Evolutionary conservation across 1,139 yeast genomes (phyloP).

Genomic region (Oligophagozyma castellii): DNA sequence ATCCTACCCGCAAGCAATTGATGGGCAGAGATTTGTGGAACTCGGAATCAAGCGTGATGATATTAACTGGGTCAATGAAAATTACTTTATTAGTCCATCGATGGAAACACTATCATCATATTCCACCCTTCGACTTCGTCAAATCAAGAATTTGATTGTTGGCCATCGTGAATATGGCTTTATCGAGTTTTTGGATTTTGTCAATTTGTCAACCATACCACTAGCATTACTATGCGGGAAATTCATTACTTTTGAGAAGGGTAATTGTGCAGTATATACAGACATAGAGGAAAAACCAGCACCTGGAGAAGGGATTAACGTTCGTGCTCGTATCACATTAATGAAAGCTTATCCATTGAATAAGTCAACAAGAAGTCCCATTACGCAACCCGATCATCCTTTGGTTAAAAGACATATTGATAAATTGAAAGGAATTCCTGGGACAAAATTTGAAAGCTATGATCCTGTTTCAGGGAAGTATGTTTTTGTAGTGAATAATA

Average conservation of each 20-base stretch:
- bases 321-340: slow-evolving; percentile 58
- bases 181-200: slow-evolving; percentile 65
- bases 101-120: slow-evolving; percentile 44
- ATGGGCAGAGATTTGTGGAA: background rate
- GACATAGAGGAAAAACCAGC: slow-evolving; percentile 49
- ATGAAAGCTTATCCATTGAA: slow-evolving; percentile 70
- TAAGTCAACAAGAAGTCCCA: slow-evolving; percentile 57
- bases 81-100: slow-evolving; percentile 83
- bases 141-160: slow-evolving; percentile 52
- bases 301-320: slow-evolving; percentile 72
- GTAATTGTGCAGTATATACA: slow-evolving; percentile 62
- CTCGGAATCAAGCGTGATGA: slow-evolving; percentile 11
- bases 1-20: too few species aligned
- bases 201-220: slow-evolving; percentile 60
- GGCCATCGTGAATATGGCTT: slow-evolving; percentile 75
- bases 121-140: slow-evolving; percentile 49
- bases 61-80: slow-evolving; percentile 41
- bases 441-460: slow-evolving; percentile 57
- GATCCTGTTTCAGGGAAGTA: slow-evolving; percentile 55
- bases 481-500: slow-evolving; percentile 6
- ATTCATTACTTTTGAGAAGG: slow-evolving; percentile 45
- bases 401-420: slow-evolving; percentile 56
- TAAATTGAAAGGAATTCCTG: slow-evolving; percentile 46
- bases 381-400: slow-evolving; percentile 68
- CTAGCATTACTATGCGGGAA: slow-evolving; percentile 53